phyloP scores from a whole-genome alignment of 805 yeast species.

The Yamadazyma nakazawae region DNA sequence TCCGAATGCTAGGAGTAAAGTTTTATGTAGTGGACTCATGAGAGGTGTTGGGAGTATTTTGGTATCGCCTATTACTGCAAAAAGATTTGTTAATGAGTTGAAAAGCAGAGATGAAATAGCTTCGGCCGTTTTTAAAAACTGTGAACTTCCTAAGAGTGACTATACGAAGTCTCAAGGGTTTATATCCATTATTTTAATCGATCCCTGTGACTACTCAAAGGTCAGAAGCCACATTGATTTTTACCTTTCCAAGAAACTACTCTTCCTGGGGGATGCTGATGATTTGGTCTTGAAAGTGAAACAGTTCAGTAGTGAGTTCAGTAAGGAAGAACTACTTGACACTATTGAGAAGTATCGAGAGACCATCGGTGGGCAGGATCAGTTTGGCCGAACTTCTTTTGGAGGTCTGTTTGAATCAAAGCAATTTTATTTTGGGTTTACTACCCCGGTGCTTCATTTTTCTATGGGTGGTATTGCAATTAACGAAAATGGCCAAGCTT shows the following conservation, averaged over 20 bases:
- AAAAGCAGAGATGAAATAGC: constrained; percentile 53
- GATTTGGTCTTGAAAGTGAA: constrained; percentile 17
- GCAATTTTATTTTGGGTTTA: constrained; percentile 44
- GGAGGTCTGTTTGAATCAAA: constrained; percentile 17
- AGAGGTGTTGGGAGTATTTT: constrained; percentile 60
- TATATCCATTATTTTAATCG: constrained; percentile 31
- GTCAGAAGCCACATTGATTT: constrained; percentile 51
- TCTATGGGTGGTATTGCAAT: constrained; percentile 70
- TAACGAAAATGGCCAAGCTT: constrained; percentile 43
- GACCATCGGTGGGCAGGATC: constrained; percentile 20
- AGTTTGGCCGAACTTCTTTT: constrained; percentile 21
- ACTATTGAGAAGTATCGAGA: constrained; percentile 18
- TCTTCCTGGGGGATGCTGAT: constrained; percentile 20
- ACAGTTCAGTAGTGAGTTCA: constrained; percentile 15
- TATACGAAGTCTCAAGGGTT: constrained; percentile 8
- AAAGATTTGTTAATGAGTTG: constrained; percentile 54
- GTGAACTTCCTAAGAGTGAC: constrained; percentile 16
- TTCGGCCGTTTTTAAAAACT: constrained; percentile 31
- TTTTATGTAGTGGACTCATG: constrained; percentile 57
- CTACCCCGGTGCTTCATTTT: constrained; percentile 63
- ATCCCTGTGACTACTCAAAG: constrained; percentile 42
- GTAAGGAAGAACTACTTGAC: constrained; percentile 8
- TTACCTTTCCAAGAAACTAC: constrained; percentile 32
- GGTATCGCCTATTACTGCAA: constrained; percentile 41
- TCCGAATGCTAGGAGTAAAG: constrained; percentile 20